phyloP scores from a whole-genome alignment of 495 filamentous ascomycete genomes.

The Penicillium lividum region DNA sequence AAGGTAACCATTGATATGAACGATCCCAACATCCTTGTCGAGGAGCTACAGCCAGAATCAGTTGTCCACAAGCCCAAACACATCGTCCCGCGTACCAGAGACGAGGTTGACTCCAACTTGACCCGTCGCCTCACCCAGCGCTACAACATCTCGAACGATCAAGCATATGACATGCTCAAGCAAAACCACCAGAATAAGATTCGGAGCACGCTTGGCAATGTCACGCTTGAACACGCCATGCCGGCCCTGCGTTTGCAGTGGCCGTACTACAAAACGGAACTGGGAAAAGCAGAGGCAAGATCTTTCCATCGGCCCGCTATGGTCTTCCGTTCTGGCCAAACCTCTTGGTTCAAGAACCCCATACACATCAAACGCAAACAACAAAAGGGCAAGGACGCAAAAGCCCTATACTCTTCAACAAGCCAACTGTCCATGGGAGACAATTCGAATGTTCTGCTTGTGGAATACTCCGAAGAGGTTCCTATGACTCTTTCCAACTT shows the following conservation, averaged over 20 bases:
- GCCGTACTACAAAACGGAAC: slow-evolving; percentile 87
- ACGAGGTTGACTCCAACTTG: slow-evolving; percentile 42
- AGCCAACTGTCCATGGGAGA: slow-evolving; percentile 81
- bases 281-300: slow-evolving; percentile 75
- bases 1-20: slow-evolving; percentile 83
- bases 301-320: slow-evolving; percentile 85
- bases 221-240: slow-evolving; percentile 86
- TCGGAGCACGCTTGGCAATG: slow-evolving; percentile 80
- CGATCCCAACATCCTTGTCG: slow-evolving; percentile 83
- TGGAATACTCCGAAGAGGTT: slow-evolving; percentile 95
- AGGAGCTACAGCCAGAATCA: slow-evolving; percentile 57
- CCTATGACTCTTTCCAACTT: slow-evolving; percentile 91
- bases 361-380: slow-evolving; percentile 68
- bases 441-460: slow-evolving; percentile 79
- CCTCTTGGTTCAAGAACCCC: slow-evolving; percentile 53
- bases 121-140: slow-evolving; percentile 61
- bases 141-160: slow-evolving; percentile 96
- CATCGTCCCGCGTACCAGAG: slow-evolving; percentile 31
- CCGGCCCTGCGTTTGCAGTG: slow-evolving; percentile 87
- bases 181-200: slow-evolving; percentile 96
- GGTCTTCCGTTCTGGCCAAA: slow-evolving; percentile 60
- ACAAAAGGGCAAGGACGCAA: slow-evolving; percentile 69
- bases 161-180: slow-evolving; percentile 92
- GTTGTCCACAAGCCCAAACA: slow-evolving; percentile 43
- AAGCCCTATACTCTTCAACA: slow-evolving; percentile 71